A percentile compares a stretch with the other conserved stretches of the same genome.
Evolutionary conservation across 2,329 filamentous ascomycete genomes (phyloP).

Genomic region (Bipolaris cookei): DNA sequence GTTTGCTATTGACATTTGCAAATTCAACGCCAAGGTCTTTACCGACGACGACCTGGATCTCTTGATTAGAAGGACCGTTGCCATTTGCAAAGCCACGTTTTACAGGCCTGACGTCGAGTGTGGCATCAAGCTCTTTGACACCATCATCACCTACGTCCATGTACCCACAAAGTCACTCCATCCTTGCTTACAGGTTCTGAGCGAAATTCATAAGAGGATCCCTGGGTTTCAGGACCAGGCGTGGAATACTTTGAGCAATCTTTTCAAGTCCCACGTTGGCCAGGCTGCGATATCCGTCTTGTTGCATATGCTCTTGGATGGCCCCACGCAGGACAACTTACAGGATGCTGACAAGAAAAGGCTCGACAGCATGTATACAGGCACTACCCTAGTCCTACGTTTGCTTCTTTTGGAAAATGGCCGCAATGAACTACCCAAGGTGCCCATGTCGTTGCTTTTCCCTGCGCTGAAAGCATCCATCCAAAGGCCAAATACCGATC

Average conservation of each 20-base stretch:
- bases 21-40: constrained; percentile 75
- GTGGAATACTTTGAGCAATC: constrained; percentile 73
- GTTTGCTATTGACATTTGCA: constrained; percentile 72
- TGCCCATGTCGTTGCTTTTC: constrained; percentile 44
- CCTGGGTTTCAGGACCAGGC: constrained; percentile 65
- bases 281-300: constrained; percentile 71
- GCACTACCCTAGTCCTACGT: constrained; percentile 41
- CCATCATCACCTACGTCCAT: constrained; percentile 73
- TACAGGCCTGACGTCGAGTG: constrained; percentile 68
- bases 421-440: constrained; percentile 40
- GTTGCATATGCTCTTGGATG: constrained; percentile 59
- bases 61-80: constrained; percentile 67
- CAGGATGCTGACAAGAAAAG: constrained; percentile 31
- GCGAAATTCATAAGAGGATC: constrained; percentile 73
- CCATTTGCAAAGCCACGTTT: constrained; percentile 72
- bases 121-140: constrained; percentile 71
- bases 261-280: constrained; percentile 76
- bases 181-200: constrained; percentile 72
- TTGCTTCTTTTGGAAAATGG: constrained; percentile 43
- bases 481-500: constrained; percentile 32
- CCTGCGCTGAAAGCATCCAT: constrained; percentile 44
- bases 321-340: constrained; percentile 29
- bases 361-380: constrained; percentile 37
- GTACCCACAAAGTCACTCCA: constrained; percentile 69
- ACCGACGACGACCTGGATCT: constrained; percentile 66